These are phyloP conservation scores for Carallia brachiata DNA, from an alignment of 345 rosid species.

Conservation along the genomic window DNA sequence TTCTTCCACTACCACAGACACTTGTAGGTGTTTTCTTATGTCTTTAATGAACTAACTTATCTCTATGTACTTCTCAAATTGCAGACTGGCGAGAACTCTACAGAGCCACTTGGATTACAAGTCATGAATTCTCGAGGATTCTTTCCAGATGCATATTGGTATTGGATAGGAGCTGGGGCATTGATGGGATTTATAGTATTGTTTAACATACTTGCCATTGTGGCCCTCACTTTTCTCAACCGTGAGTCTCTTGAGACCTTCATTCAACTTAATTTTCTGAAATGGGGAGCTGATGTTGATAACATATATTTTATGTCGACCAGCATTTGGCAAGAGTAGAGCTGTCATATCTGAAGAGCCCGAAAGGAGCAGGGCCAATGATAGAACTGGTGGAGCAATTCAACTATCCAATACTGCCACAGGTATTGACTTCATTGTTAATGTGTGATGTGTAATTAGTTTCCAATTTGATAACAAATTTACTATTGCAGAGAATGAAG, in stretches of 20 bases:
- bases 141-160: slow-evolving; percentile 53
- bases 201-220: slow-evolving; percentile 40
- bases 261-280: not conserved
- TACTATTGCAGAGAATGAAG: not conserved
- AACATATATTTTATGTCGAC: not conserved
- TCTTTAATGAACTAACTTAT: not conserved
- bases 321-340: slow-evolving; percentile 58
- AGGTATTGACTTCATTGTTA: slow-evolving; percentile 2
- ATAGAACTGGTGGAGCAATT: slow-evolving; percentile 6
- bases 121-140: slow-evolving; percentile 48
- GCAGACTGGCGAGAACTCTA: slow-evolving; percentile 26
- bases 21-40: not conserved
- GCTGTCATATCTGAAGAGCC: slow-evolving; percentile 35
- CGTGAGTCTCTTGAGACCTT: slow-evolving; percentile 35
- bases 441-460: not conserved
- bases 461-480: not conserved
- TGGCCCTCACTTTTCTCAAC: slow-evolving; percentile 48
- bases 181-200: slow-evolving; percentile 35
- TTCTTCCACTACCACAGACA: not conserved
- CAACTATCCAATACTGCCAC: not conserved
- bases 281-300: not conserved
- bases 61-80: not conserved
- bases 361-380: not conserved
- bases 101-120: slow-evolving; percentile 43
- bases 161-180: slow-evolving; percentile 64